Evolutionary conservation across 225 moss, liverwort and hornwort genomes (phyloP), one percentile per base, ranked within the genome.

Genomic region (Sphagnum tenellum): DNA sequence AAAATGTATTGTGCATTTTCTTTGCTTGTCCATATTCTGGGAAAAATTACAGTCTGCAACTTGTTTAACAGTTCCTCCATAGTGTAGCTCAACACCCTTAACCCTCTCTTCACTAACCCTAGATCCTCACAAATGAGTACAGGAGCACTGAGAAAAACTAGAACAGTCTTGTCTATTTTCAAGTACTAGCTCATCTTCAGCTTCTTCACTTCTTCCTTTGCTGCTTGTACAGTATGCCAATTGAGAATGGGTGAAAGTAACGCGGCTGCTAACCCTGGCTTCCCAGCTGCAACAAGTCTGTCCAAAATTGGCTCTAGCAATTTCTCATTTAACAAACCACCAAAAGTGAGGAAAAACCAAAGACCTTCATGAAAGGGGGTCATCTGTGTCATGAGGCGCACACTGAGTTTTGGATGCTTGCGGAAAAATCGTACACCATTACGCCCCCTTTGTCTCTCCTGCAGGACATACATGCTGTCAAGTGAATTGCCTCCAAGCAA

Each of bases 371-470:
- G 93, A 45, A 90, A 74, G 6, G 88, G 82, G 12, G 93, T 90
- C 74, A 90, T 75, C 61, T 94, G 93, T 3, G 86, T 78, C 90
- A 94, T 94, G 4, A 94, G 77, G 64, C 80, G 86, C 56, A 93
- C 92, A 56, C 80, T 66, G 46, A 89, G 78, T 56, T 66, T 82
- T 44, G 88, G 89, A 68, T 93, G 92, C 77, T 89, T 93, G 48
- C 81, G 78, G 67, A 86, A 89, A 69, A 89, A 93, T 4, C 69
- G 82, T 67, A 84, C 89, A 71, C 89, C 92, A 54, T 84, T 94
- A 47, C 88, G 80, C 4, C 90, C 90, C 72, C 93, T 82, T 73
- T 89, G 88, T 65, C 77, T 73, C 73, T 94, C 93, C 93, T 93
- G 88, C 75, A 70, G 29, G 29, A 29, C 29, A 29, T 29, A 29